Percentiles rank a stretch among this genome's conserved stretches.
Evolutionary conservation across 495 filamentous ascomycete species (phyloP).

Genomic region (Penicillium canescens): DNA sequence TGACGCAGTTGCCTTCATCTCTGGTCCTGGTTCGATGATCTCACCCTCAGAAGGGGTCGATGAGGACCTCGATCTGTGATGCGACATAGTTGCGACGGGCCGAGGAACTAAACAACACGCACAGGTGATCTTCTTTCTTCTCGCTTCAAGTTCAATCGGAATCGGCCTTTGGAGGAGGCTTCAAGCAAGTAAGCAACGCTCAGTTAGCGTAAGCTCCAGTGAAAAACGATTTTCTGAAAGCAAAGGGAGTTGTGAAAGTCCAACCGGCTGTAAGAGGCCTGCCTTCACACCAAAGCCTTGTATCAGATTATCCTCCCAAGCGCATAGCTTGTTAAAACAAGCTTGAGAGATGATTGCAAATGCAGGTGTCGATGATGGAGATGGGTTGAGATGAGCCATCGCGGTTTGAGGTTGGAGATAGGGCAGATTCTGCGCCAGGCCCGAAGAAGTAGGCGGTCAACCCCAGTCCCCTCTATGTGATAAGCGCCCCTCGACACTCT

Average conservation of each 20-base stretch:
- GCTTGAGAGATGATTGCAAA: neutral
- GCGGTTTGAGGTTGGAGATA: neutral
- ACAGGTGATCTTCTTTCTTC: neutral
- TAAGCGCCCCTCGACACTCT: slow-evolving; percentile 15
- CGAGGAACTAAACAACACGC: neutral
- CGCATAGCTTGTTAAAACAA: slow-evolving; percentile 14
- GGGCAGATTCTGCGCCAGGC: neutral
- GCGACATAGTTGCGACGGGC: slow-evolving; percentile 28
- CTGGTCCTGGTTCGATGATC: slow-evolving; percentile 74
- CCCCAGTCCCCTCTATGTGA: neutral
- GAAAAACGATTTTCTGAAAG: slow-evolving; percentile 17
- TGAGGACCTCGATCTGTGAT: slow-evolving; percentile 44
- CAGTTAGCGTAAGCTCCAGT: slow-evolving; percentile 34
- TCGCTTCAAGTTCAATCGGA: slow-evolving; percentile 11
- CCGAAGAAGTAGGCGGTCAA: slow-evolving; percentile 3
- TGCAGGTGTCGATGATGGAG: slow-evolving; percentile 6
- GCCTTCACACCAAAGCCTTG: slow-evolving; percentile 35
- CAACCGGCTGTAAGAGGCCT: slow-evolving; percentile 48
- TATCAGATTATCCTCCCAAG: slow-evolving; percentile 19
- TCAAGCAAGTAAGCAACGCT: slow-evolving; percentile 9
- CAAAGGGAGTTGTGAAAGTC: slow-evolving; percentile 41
- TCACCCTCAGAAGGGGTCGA: slow-evolving; percentile 75
- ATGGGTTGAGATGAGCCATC: neutral
- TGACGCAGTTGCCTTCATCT: slow-evolving; percentile 74
- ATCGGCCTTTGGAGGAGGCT: slow-evolving; percentile 30